Evolutionary conservation across 2,329 filamentous ascomycete genomes (phyloP).

Genomic region (Cordyceps fumosorosea): DNA sequence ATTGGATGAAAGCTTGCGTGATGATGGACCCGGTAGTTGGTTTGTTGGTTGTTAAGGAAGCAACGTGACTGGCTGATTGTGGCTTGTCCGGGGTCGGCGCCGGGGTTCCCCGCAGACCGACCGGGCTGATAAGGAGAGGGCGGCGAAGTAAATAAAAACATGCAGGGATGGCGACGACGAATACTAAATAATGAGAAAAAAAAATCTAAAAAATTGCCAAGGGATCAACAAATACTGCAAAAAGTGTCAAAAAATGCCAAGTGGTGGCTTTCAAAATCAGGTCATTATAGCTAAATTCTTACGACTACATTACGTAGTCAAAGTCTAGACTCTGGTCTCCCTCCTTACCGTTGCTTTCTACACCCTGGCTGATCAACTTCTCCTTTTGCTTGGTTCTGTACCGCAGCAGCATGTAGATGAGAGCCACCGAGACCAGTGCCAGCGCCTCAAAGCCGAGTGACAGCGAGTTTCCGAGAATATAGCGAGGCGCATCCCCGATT

Average conservation of each 20-base stretch:
- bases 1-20: background rate
- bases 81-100: constrained; percentile 5
- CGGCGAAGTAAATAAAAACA: background rate
- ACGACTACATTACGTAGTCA: constrained; percentile 7
- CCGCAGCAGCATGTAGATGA: constrained; percentile 2
- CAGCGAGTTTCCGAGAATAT: constrained; percentile 14
- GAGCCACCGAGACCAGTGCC: background rate
- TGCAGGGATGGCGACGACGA: background rate
- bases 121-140: too few relatives aligned
- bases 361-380: constrained; percentile 3
- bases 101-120: background rate
- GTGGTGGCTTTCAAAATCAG: too few relatives aligned
- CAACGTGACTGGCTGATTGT: background rate
- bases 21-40: too few relatives aligned
- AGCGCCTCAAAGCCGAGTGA: constrained; percentile 8
- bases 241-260: too few relatives aligned
- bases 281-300: background rate
- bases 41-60: background rate
- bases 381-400: constrained; percentile 8
- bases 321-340: constrained; percentile 11
- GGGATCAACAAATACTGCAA: too few relatives aligned
- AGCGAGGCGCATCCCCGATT: constrained; percentile 24
- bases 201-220: too few relatives aligned
- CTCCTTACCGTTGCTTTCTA: constrained; percentile 8
- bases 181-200: background rate